Evolutionary conservation across 495 filamentous ascomycete genomes (phyloP), one percentile per base, ranked within the genome.

Genomic region (Filosporella fistucella): DNA sequence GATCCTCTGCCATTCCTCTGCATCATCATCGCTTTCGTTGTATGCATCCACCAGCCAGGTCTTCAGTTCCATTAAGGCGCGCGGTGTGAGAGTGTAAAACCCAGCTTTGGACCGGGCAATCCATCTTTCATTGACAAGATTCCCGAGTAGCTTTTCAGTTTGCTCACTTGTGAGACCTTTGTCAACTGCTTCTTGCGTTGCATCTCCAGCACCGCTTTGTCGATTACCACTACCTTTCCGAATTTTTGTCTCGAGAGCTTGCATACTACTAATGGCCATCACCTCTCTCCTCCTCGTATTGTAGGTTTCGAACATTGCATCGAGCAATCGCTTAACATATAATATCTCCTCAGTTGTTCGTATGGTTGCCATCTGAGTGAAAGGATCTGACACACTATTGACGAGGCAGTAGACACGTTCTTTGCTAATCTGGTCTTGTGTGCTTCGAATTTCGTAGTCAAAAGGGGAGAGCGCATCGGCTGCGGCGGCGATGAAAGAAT

Each of bases 261-360:
- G 79, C 55, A 88, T 88, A 22, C 77, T 73, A 23, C 74, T 81
- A 1, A 96, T 69, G 0, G 85, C 88, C 80, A 95, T 84, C 38
- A 88, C 75, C 65, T 97, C 91, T 48, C 78, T 77, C 1, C 79
- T 68, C 18, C 65, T 68, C 0, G 82, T 89, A 56, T 97, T 96
- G 61, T 89, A 77, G 3, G 74, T 82, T 37, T 90, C 86, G 60
- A 96, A 97, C 82, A 98, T 96, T 52, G 77, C 81, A 63, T 97
- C 91, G 0, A 98, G 80, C 13, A 97, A 61, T 1, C 93, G 71
- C 67, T 94, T 89, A 46, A 97, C 74, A 63, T 85, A 98, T 10
- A 86, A 77, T 28, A 97, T 89, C 67, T 97, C 91, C 48, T 97
- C 94, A 16, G 87, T 67, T 0, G 80, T 71, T 61, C 83, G 82